Base-by-base conservation (phyloP, 163 green algal species). In the Chlorella variabilis region DNA sequence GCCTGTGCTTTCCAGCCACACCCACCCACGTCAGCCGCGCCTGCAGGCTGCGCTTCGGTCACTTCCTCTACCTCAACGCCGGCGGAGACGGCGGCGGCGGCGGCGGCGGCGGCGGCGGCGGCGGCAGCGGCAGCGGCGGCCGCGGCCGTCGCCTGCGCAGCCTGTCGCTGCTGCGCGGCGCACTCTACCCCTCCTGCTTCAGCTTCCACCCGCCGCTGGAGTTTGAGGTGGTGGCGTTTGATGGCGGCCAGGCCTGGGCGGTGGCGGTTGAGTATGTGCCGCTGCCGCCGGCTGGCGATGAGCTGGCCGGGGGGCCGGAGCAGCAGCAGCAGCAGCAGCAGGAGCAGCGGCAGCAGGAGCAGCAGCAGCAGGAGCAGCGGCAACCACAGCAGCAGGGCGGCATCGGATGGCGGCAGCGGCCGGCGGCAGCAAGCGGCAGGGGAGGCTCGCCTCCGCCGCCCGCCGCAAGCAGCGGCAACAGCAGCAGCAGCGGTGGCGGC, bases 1-100 rank as follows among this genome's bases (percentile, higher is more conserved):
- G n/a, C n/a, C n/a, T n/a, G n/a, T 23, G 45, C 45, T 54, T 54
- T 15, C 11, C 45, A 54, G 45, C 45, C 45, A 11, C 11, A 54
- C 15, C 15, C 11, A 54, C 45, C 45, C 45, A 15, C 45, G 11
- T 54, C 20, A 33, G 2, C 3, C 36, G 11, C 13, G 18, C 36
- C 20, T 54, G 65, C 65, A 71, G 69, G 29, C 71, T 79, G 71
- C 71, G 71, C 54, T 31, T 45, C 25, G 71, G 71, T 8, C 51
- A 38, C 20, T 69, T 79, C 27, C 33, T 79, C 2, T 68, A 59
- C 15, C 23, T 58, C 29, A 79, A 68, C 9, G 54, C 38, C 4
- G 31, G 31, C 4, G 11, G 5, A 18, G 20, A 21, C 34, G n/a
- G n/a, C n/a, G n/a, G n/a, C n/a, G n/a, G n/a, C n/a, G n/a, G n/a